Base-by-base conservation (phyloP, 2,329 filamentous ascomycete genomes). In the Periconia digitata region DNA sequence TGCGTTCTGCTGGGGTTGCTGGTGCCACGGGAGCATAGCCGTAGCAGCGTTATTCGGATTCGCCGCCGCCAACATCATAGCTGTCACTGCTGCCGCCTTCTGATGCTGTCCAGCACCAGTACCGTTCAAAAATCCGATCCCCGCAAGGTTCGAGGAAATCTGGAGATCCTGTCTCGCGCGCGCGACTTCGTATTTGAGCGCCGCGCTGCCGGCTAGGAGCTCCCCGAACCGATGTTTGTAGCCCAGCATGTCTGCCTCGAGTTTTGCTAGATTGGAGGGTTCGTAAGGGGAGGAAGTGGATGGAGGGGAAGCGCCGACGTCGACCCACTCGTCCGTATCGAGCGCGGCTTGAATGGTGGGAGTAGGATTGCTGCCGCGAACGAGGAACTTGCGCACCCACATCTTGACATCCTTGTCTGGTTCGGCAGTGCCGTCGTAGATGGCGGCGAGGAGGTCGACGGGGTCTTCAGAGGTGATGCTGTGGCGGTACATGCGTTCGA, bases 401-500 rank as follows among this genome's bases (percentile, higher is more conserved):
- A 18, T 23, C 23, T 59, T 55, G 7, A 66, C 50, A 15, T 60
- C 56, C 1, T 47, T 39, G 16, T 64, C 55, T 4, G 62, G 61
- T 36, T 66, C 60, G 1, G 32, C 36, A n/a, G n/a, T n/a, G 27
- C 50, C 55, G 16, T 44, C 51, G 51, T 75, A 75, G 18, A 75
- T 58, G 20, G 62, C 64, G 23, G 54, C 48, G n/a, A 75, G 63
- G 0, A 68, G 47, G 6, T 41, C 47, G 21, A 75, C 58, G 10
- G 72, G 71, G 40, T 74, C 65, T 44, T 74, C 70, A 23, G 55
- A 49, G 2, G 67, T 68, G 32, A 57, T 48, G 13, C 54, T 51
- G 32, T 70, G 62, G 0, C 51, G 42, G 43, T 66, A 66, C 35
- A 75, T 54, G 2, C 70, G 60, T 1, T 62, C 40, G 8, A 76